Evolutionary conservation across 2,329 filamentous ascomycete genomes (phyloP).

Genomic region (Plectosphaerella cucumerina): DNA sequence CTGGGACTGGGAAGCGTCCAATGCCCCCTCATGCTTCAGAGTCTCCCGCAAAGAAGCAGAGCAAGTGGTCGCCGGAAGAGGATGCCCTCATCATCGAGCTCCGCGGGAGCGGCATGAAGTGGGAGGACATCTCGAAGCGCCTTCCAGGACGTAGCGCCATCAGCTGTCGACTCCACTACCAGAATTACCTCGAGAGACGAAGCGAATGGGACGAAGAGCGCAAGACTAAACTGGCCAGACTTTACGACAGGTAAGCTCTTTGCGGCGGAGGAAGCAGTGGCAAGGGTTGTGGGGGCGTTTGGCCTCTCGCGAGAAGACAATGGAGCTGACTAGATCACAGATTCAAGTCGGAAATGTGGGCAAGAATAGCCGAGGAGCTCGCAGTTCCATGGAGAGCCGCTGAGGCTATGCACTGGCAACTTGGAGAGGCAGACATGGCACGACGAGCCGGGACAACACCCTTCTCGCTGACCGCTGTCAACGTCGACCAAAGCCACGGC

Average conservation of each 20-base stretch:
- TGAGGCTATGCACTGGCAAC: constrained; percentile 97
- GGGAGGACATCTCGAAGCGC: constrained; percentile 94
- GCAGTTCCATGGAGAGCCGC: constrained; percentile 90
- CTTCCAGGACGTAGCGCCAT: constrained; percentile 89
- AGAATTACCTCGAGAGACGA: constrained; percentile 91
- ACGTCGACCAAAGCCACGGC: constrained; percentile 29
- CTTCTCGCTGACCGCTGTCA: constrained; percentile 64
- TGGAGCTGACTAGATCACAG: constrained; percentile 39
- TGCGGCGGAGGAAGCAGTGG: neutral
- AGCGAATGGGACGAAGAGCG: constrained; percentile 97
- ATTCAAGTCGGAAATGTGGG: constrained; percentile 98
- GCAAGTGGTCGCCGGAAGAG: constrained; percentile 93
- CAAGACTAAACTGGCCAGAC: constrained; percentile 90
- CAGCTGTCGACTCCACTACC: constrained; percentile 90
- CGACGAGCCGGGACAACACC: constrained; percentile 80
- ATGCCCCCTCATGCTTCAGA: constrained; percentile 52
- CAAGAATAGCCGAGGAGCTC: constrained; percentile 92
- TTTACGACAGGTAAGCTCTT: constrained; percentile 83
- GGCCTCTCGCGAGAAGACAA: too few relatives aligned
- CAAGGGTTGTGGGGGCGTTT: neutral
- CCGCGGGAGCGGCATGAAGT: constrained; percentile 89
- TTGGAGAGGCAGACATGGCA: constrained; percentile 92
- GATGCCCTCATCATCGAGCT: constrained; percentile 92
- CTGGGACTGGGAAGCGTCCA: constrained; percentile 38
- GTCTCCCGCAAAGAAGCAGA: constrained; percentile 86